A percentile compares a stretch with the other conserved stretches of the same genome.
These are phyloP conservation scores for Murraya koenigii DNA, from an alignment of 345 rosid genomes.

Conservation along the genomic window DNA sequence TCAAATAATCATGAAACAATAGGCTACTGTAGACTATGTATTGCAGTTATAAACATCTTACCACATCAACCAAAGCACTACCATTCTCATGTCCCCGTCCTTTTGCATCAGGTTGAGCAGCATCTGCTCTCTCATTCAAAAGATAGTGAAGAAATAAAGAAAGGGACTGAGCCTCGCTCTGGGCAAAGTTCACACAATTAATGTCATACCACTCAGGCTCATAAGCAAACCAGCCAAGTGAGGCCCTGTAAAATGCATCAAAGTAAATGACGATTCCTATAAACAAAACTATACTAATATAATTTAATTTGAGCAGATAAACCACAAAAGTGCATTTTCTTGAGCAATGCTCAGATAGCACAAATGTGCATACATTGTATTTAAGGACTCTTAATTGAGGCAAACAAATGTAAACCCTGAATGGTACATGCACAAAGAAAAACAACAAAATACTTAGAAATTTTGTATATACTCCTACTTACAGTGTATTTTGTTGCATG, in stretches of 20 bases:
- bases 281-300: neutral
- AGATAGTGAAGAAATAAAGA: conserved; percentile 78
- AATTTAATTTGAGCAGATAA: neutral
- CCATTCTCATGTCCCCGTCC: conserved; percentile 62
- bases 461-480: conserved; percentile 2
- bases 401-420: conserved; percentile 1
- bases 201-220: conserved; percentile 90
- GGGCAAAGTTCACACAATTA: conserved; percentile 61
- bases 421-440: neutral
- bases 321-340: neutral
- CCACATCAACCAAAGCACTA: conserved; percentile 55
- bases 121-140: conserved; percentile 63
- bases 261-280: conserved; percentile 22
- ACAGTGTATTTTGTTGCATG: neutral
- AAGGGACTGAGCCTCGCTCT: conserved; percentile 85
- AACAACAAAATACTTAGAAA: neutral
- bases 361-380: neutral
- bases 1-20: neutral
- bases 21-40: neutral
- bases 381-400: neutral
- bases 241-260: conserved; percentile 58
- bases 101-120: conserved; percentile 56
- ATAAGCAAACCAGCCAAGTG: conserved; percentile 97
- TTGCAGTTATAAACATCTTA: conserved; percentile 28
- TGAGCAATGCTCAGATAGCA: neutral